Percentiles rank a stretch among this genome's conserved stretches.
These are phyloP conservation scores for Yamadazyma atmosphaerica DNA, from an alignment of 1,139 yeast species.

Conservation along the genomic window DNA sequence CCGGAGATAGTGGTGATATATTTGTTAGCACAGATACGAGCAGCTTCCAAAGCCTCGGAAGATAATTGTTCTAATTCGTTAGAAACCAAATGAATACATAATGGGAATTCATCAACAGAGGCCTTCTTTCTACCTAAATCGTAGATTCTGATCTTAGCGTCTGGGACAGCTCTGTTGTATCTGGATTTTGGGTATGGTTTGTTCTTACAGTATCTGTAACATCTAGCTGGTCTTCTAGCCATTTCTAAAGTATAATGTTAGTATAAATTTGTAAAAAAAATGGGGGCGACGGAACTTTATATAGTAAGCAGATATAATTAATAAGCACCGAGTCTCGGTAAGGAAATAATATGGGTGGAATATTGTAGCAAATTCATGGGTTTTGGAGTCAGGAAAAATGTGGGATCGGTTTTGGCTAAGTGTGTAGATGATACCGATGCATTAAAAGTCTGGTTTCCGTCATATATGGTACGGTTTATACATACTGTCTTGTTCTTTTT, in stretches of 20 bases:
- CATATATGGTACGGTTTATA: neutral
- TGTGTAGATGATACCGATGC: too few relatives aligned
- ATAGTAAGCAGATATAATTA: neutral
- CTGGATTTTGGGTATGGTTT: constrained; percentile 99
- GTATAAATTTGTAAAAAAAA: constrained; percentile 18
- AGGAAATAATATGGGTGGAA: too few relatives aligned
- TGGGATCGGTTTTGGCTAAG: too few relatives aligned
- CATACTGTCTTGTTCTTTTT: constrained; percentile 6
- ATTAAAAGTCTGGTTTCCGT: neutral
- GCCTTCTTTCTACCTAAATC: constrained; percentile 99
- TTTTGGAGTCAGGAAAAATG: too few relatives aligned
- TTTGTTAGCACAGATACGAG: constrained; percentile 99
- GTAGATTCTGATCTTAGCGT: constrained; percentile 97
- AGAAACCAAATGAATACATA: constrained; percentile 98
- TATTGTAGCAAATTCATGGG: neutral
- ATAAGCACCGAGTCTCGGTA: too few relatives aligned
- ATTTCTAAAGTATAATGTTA: constrained; percentile 55
- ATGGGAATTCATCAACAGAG: constrained; percentile 98
- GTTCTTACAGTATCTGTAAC: constrained; percentile 99
- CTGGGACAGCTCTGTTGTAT: constrained; percentile 99
- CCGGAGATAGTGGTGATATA: constrained; percentile 97
- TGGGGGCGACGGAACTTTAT: constrained; percentile 1
- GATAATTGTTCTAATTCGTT: constrained; percentile 99
- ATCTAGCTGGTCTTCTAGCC: constrained; percentile 99
- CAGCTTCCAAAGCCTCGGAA: constrained; percentile 99